These are phyloP conservation scores for Wickerhamiella pararugosa DNA, from an alignment of 1,139 yeast species.

Conservation along the genomic window DNA sequence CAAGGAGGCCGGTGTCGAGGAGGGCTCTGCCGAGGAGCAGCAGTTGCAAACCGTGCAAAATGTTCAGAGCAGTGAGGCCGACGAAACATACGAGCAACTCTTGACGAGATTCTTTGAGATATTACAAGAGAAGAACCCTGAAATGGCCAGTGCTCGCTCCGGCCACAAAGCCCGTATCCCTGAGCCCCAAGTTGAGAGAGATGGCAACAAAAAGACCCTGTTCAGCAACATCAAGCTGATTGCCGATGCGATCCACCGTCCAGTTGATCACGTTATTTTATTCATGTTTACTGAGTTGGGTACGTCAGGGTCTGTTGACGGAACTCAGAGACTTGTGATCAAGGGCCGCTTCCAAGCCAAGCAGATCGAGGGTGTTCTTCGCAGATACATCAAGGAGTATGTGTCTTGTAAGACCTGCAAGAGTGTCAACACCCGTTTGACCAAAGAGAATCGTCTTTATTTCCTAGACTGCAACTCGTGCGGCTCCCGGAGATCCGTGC, in stretches of 20 bases:
- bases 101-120: constrained; percentile 73
- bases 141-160: constrained; percentile 89
- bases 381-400: constrained; percentile 92
- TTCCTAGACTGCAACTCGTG: constrained; percentile 96
- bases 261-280: constrained; percentile 93
- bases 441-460: constrained; percentile 95
- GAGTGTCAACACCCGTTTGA: constrained; percentile 89
- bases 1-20: constrained; percentile 77
- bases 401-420: constrained; percentile 98
- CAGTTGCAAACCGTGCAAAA: constrained; percentile 14
- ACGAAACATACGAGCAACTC: constrained; percentile 51
- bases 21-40: constrained; percentile 21
- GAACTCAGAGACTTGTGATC: constrained; percentile 88
- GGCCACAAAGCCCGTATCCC: constrained; percentile 93
- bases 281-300: constrained; percentile 97
- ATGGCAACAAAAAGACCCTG: constrained; percentile 90
- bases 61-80: constrained; percentile 26
- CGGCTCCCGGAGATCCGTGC: constrained; percentile 94
- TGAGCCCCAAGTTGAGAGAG: constrained; percentile 94
- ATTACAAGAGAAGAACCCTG: constrained; percentile 89
- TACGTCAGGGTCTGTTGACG: constrained; percentile 98
- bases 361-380: constrained; percentile 89
- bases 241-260: constrained; percentile 85
- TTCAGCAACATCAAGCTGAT: constrained; percentile 94
- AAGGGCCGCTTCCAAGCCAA: constrained; percentile 98